Conservation (phyloP, 1,139 yeast species). For the Kodamaea sp. region DNA sequence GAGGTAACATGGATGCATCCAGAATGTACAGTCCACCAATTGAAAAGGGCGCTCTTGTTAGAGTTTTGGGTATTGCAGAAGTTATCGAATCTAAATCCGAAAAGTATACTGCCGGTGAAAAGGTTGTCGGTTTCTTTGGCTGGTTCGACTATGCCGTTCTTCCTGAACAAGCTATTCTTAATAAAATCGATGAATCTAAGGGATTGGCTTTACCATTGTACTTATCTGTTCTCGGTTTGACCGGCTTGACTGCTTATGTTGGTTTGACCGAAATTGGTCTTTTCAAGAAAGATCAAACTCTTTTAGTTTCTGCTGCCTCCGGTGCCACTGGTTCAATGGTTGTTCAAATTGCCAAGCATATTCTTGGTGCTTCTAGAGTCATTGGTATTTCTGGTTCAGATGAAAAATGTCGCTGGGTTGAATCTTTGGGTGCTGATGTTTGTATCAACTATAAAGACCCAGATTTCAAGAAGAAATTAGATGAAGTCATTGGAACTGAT, state of each 20-base stretch:
- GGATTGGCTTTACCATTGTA: slow-evolving; percentile 25
- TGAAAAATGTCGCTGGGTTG: slow-evolving; percentile 23
- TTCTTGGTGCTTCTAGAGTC: slow-evolving; percentile 20
- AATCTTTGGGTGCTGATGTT: slow-evolving; percentile 24
- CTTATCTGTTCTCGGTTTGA: slow-evolving; percentile 36
- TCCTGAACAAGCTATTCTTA: not conserved
- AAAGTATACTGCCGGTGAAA: slow-evolving; percentile 3
- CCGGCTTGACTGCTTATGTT: slow-evolving; percentile 26
- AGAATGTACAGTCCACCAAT: slow-evolving; percentile 17
- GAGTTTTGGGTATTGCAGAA: slow-evolving; percentile 24
- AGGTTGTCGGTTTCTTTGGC: slow-evolving; percentile 1
- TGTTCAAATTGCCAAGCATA: slow-evolving; percentile 25
- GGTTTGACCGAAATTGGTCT: slow-evolving; percentile 21
- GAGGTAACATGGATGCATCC: slow-evolving; percentile 15
- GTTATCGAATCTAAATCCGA: slow-evolving; percentile 1
- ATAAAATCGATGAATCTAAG: slow-evolving; percentile 1
- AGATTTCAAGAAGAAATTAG: slow-evolving; percentile 9
- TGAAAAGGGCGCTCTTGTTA: slow-evolving; percentile 6
- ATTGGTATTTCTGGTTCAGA: slow-evolving; percentile 26
- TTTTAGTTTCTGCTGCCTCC: slow-evolving; percentile 23
- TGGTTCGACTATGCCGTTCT: slow-evolving; percentile 4
- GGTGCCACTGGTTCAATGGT: slow-evolving; percentile 27
- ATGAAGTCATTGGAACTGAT: slow-evolving; percentile 12
- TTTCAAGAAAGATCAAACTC: slow-evolving; percentile 18
- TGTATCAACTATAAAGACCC: slow-evolving; percentile 20